Evolutionary conservation across 202 grass and related monocot genomes (phyloP).

Genomic region (Setaria viridis): DNA sequence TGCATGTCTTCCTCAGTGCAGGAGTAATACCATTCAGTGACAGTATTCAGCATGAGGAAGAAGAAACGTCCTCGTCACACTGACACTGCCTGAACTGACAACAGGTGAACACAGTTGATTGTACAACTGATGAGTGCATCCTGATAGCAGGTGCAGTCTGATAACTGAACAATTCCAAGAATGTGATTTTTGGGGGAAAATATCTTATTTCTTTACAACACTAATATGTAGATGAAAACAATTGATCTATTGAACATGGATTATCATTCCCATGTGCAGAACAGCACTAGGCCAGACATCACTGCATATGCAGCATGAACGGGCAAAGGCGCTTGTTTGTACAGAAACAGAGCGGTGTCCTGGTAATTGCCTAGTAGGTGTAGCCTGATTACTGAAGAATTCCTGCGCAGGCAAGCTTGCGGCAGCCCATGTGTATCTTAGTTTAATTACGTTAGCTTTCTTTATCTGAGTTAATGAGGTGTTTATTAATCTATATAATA

Average conservation of each 20-base stretch:
- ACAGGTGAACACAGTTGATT: background rate
- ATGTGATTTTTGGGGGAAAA: background rate
- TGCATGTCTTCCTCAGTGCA: background rate
- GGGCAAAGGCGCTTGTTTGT: background rate
- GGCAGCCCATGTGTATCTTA: too few relatives aligned
- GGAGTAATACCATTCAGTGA: constrained; percentile 25
- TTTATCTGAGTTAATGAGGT: too few relatives aligned
- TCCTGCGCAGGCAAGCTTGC: too few relatives aligned
- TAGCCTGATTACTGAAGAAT: background rate
- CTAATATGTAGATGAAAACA: background rate
- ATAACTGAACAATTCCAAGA: background rate
- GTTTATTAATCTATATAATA: too few relatives aligned
- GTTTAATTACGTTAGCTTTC: too few relatives aligned
- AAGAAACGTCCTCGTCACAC: background rate
- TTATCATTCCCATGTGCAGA: background rate
- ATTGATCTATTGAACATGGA: background rate
- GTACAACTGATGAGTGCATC: background rate
- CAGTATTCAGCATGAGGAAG: background rate
- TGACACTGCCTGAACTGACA: constrained; percentile 1
- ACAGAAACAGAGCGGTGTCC: too few relatives aligned
- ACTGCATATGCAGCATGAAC: background rate
- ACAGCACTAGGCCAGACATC: background rate
- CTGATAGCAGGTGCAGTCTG: background rate
- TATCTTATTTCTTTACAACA: background rate
- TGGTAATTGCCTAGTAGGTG: background rate